Conservation (phyloP, 2,329 filamentous ascomycete genomes). For the Colletotrichum falcatum region DNA sequence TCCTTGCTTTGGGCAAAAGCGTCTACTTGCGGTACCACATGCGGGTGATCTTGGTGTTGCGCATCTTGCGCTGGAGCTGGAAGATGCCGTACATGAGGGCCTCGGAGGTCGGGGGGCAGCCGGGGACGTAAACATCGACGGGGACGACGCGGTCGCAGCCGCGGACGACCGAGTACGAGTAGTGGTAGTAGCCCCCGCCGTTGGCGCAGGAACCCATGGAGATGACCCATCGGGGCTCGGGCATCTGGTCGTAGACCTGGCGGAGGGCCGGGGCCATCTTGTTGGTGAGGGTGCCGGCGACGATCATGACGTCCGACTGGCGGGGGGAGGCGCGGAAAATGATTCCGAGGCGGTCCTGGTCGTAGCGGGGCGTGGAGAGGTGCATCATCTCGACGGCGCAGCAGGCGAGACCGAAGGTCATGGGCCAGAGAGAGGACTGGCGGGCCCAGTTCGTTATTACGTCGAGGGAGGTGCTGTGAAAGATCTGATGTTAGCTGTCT, state of each 20-base stretch:
- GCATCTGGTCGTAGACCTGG: slow-evolving; percentile 97
- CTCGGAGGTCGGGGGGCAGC: slow-evolving; percentile 73
- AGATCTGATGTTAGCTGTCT: neutral
- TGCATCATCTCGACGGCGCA: slow-evolving; percentile 96
- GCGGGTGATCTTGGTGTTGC: slow-evolving; percentile 66
- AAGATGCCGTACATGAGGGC: slow-evolving; percentile 79
- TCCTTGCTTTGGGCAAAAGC: neutral
- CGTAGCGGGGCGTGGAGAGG: slow-evolving; percentile 87
- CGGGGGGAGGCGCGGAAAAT: slow-evolving; percentile 91
- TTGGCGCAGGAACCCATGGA: slow-evolving; percentile 90
- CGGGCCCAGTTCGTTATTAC: slow-evolving; percentile 86
- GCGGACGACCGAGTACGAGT: slow-evolving; percentile 79
- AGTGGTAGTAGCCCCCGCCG: slow-evolving; percentile 88
- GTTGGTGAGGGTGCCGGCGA: slow-evolving; percentile 92
- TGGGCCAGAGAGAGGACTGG: slow-evolving; percentile 87
- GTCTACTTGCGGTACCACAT: slow-evolving; percentile 70
- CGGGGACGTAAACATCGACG: slow-evolving; percentile 84
- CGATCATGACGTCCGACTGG: slow-evolving; percentile 93
- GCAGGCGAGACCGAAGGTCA: slow-evolving; percentile 90
- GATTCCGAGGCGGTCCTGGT: slow-evolving; percentile 88
- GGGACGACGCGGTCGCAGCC: slow-evolving; percentile 83
- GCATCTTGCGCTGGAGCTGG: slow-evolving; percentile 82
- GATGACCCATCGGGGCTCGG: slow-evolving; percentile 86
- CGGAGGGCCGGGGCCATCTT: slow-evolving; percentile 94
- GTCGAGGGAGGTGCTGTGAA: slow-evolving; percentile 78